Conservation (phyloP, 2,329 filamentous ascomycete genomes). For the Didymella sp. region DNA sequence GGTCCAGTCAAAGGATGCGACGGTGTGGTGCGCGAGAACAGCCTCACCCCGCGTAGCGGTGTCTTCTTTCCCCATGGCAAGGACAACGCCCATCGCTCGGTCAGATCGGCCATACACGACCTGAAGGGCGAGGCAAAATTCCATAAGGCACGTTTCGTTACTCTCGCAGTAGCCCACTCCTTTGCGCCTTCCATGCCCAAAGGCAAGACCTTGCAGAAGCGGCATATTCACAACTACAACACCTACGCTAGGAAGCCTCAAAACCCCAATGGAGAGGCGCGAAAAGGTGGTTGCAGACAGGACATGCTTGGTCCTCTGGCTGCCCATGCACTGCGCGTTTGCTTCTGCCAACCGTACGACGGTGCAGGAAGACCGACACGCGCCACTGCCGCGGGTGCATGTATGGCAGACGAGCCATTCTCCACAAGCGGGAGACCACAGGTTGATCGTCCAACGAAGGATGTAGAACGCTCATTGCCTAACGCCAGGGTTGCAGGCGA, state of each 20-base stretch:
- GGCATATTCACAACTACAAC: slow-evolving; percentile 2
- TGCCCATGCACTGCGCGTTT: slow-evolving; percentile 39
- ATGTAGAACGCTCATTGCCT: slow-evolving; percentile 6
- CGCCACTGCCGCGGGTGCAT: slow-evolving; percentile 6
- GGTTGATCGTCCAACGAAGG: not conserved
- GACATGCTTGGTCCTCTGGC: slow-evolving; percentile 11
- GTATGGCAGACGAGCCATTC: not conserved
- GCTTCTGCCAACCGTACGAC: slow-evolving; percentile 49
- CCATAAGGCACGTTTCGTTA: slow-evolving; percentile 23
- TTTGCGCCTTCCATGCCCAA: slow-evolving; percentile 19
- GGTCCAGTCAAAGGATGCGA: slow-evolving; percentile 38
- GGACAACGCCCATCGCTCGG: slow-evolving; percentile 9
- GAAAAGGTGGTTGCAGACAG: not conserved
- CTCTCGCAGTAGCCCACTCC: slow-evolving; percentile 16
- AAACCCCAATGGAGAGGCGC: not conserved
- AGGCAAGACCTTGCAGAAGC: slow-evolving; percentile 24
- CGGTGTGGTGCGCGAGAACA: slow-evolving; percentile 33
- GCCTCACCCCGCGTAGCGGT: slow-evolving; percentile 27
- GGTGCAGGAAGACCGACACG: slow-evolving; percentile 24
- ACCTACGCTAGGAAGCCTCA: slow-evolving; percentile 6
- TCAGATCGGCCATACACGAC: slow-evolving; percentile 12
- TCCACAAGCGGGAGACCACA: not conserved
- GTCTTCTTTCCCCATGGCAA: slow-evolving; percentile 6
- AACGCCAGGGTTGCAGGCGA: slow-evolving; percentile 11
- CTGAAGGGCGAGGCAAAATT: slow-evolving; percentile 24